Conservation (phyloP, 768 basidiomycete genomes). For the Filobasidium floriforme region DNA sequence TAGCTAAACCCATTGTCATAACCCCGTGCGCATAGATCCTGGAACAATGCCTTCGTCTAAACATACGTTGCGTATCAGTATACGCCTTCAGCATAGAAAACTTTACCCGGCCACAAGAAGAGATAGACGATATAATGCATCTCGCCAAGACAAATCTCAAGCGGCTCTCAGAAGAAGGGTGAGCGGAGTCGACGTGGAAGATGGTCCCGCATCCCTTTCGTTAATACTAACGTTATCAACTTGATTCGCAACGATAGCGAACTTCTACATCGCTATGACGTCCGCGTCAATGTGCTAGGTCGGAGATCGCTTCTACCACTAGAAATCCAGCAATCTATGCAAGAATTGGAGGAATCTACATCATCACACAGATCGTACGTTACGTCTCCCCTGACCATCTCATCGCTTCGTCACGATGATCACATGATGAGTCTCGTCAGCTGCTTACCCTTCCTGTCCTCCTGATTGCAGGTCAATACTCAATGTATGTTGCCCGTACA, state of each 20-base stretch:
- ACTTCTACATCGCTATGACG: constrained; percentile 69
- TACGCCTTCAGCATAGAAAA: constrained; percentile 99
- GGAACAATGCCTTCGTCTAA: constrained; percentile 73
- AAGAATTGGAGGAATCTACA: constrained; percentile 69
- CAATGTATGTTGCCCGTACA: constrained; percentile 87
- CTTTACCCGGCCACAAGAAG: constrained; percentile 76
- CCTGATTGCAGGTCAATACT: constrained; percentile 60
- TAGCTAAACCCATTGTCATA: not conserved
- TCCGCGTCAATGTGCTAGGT: constrained; percentile 77
- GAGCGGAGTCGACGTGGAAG: constrained; percentile 29
- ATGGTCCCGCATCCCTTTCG: constrained; percentile 14
- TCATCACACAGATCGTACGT: constrained; percentile 60
- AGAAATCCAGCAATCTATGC: constrained; percentile 61
- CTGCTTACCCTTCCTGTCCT: no score
- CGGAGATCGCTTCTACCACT: constrained; percentile 65
- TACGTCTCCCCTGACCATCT: not conserved
- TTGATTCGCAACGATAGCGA: constrained; percentile 50
- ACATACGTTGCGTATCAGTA: constrained; percentile 75
- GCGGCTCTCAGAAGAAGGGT: constrained; percentile 78
- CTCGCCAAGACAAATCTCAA: constrained; percentile 68
- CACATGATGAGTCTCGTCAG: not conserved
- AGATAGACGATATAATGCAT: constrained; percentile 81
- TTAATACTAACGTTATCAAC: not conserved
- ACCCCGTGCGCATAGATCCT: constrained; percentile 57
- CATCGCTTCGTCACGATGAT: not conserved